Base-by-base conservation (phyloP, 2,329 filamentous ascomycete species). In the Blastomyces silverae region DNA sequence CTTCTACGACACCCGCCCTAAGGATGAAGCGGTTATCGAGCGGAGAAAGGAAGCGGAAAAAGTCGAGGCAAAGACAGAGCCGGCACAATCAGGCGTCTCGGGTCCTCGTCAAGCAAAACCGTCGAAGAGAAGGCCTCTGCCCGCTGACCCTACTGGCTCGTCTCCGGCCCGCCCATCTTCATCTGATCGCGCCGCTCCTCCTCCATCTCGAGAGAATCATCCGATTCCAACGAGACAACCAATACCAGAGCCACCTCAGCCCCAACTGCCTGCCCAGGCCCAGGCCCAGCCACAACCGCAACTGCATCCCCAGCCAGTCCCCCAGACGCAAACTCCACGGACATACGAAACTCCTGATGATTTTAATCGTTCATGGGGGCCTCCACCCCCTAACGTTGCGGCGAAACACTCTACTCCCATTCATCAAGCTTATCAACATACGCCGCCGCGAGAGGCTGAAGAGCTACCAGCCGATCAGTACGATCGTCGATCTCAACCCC, bases 1-100 rank as follows among this genome's bases (percentile, higher is more conserved):
- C 53, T 99, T 89, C 79, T 99, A 97, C 80, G 94, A 99, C 76
- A 87, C 84, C 64, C 85, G 93, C 34, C 89, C 91, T 25, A 94
- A 94, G 77, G 91, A 95, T 66, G 92, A 89, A 77, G 79, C 82
- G 0, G 79, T 78, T 8, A 77, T 75, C 39, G 82, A 85, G 66
- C 87, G 85, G 73, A 79, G 83, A 65, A 85, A 78, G 71, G 73
- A 75, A 66, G 73, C 73, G 25, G 76, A 79, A 62, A 76, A 73
- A 55, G 64, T 70, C n/a, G 72, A 76, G 60, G 70, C 70, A 48
- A 78, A 72, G 53, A 65, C 66, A 60, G 73, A 68, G 57, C 67
- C 71, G 60, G 71, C 67, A 61, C 65, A 66, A 44, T 57, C 62
- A 22, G 61, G 48, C 44, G 66, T 77, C 17, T 76, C 77, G 25